phyloP scores from a whole-genome alignment of 768 basidiomycete genomes.

The Clavulina sp. region DNA sequence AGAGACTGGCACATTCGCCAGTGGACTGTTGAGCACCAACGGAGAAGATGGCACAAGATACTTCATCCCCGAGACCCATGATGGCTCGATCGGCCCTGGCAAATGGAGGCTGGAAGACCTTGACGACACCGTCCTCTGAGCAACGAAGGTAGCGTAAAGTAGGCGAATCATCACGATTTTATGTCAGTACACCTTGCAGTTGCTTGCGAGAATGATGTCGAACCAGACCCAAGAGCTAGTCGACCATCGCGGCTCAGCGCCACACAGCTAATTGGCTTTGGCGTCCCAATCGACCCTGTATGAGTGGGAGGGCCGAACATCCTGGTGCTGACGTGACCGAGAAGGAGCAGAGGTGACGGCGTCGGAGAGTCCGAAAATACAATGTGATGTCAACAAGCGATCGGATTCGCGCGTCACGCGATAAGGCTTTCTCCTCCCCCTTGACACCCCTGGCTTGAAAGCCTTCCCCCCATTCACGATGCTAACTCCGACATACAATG shows the following conservation, averaged over 20 bases:
- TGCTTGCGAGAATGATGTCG: not conserved
- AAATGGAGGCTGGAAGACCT: constrained; percentile 43
- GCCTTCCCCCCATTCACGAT: not conserved
- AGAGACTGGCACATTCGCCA: not conserved
- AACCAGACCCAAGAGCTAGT: not conserved
- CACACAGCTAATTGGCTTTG: not conserved
- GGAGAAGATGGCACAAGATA: constrained; percentile 41
- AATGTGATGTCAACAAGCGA: not conserved
- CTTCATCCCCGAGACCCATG: constrained; percentile 34
- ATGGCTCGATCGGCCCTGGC: constrained; percentile 47
- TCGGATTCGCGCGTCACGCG: not conserved
- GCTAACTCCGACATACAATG: constrained; percentile 19
- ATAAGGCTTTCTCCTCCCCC: not conserved
- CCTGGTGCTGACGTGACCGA: too few species aligned
- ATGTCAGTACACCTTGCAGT: not conserved
- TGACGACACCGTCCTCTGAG: constrained; percentile 50
- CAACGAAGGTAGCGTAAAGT: too few species aligned
- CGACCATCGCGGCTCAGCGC: not conserved
- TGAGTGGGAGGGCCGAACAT: not conserved
- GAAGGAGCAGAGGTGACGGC: too few species aligned
- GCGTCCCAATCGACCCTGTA: not conserved
- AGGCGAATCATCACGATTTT: not conserved
- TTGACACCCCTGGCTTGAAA: not conserved
- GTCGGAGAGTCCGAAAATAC: not conserved
- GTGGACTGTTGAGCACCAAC: not conserved